Base-by-base conservation (phyloP, 2,329 filamentous ascomycete species). In the Nigrospora osmanthi region DNA sequence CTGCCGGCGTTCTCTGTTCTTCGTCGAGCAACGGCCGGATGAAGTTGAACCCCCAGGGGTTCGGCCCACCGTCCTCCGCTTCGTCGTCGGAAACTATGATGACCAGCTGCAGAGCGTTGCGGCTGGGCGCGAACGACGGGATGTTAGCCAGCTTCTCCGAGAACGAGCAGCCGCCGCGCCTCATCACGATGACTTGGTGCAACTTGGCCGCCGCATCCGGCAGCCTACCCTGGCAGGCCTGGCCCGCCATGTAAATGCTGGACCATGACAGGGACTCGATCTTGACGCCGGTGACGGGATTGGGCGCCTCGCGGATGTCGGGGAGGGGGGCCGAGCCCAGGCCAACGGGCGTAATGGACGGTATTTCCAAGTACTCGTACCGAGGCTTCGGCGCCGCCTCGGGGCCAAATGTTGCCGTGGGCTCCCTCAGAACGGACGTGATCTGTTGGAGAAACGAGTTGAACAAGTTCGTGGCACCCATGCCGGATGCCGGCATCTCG, bases 101-200 rank as follows among this genome's bases (percentile, higher is more conserved):
- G 28, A 97, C 88, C 4, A 97, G 75, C 61, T 95, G 87, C 15
- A 97, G 69, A 1, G 81, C 73, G 3, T 64, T 61, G 1, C 71
- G 61, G 0, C 73, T 70, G 0, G 86, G 82, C 1, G 81, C 73
- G 59, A 83, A 91, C 11, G 80, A 78, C 1, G 91, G 89, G n/a
- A 97, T 89, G 52, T 88, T 90, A 42, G 76, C 73, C 1, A 97
- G 68, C 63, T 98, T 98, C 28, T 84, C 69, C 33, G 79, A 83
- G 63, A 97, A 97, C 19, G 78, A 85, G 67, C 93, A 98, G 1
- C 80, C 81, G 35, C 93, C 91, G 6, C 93, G 81, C 28, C 79
- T 81, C 55, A 97, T 73, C 41, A 95, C 78, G 47, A 98, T 81
- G 48, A 97, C 72, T 42, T 95, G 83, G 65, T 95, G 73, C 38